A percentile compares a stretch with the other conserved stretches of the same genome.
Conservation (phyloP, 306 rosid genomes). For the Datisca glomerata region DNA sequence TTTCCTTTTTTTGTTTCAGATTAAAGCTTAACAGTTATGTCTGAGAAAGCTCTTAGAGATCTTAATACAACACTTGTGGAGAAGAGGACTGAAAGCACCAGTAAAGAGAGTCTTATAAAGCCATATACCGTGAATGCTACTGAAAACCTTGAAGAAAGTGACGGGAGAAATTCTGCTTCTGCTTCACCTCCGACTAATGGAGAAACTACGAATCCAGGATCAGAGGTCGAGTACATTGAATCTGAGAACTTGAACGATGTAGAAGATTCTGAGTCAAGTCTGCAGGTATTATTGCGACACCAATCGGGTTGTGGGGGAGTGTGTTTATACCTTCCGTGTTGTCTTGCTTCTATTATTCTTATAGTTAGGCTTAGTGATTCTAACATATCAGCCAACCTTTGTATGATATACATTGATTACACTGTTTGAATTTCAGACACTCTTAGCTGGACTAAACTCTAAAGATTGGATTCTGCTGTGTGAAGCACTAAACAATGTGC, state of each 20-base stretch:
- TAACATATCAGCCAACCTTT: conserved; percentile 1
- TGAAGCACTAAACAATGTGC: conserved; percentile 76
- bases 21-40: conserved; percentile 38
- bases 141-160: conserved; percentile 47
- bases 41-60: conserved; percentile 70
- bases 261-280: conserved; percentile 54
- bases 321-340: conserved; percentile 3
- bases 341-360: neutral
- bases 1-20: neutral
- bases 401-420: conserved; percentile 3
- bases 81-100: conserved; percentile 56
- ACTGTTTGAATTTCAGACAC: conserved; percentile 40
- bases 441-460: conserved; percentile 62
- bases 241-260: conserved; percentile 75
- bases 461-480: conserved; percentile 86
- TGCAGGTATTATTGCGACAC: conserved; percentile 41
- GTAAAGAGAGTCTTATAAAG: conserved; percentile 43
- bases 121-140: conserved; percentile 33
- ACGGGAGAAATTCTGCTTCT: conserved; percentile 31
- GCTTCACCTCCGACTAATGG: conserved; percentile 53
- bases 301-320: neutral
- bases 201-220: conserved; percentile 27
- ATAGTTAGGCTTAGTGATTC: neutral
- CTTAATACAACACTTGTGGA: conserved; percentile 52
- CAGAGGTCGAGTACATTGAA: conserved; percentile 76